Percentiles rank a stretch among this genome's conserved stretches.
phyloP scores from a whole-genome alignment of 2,329 filamentous ascomycete genomes.

The Epicoccum nigrum region DNA sequence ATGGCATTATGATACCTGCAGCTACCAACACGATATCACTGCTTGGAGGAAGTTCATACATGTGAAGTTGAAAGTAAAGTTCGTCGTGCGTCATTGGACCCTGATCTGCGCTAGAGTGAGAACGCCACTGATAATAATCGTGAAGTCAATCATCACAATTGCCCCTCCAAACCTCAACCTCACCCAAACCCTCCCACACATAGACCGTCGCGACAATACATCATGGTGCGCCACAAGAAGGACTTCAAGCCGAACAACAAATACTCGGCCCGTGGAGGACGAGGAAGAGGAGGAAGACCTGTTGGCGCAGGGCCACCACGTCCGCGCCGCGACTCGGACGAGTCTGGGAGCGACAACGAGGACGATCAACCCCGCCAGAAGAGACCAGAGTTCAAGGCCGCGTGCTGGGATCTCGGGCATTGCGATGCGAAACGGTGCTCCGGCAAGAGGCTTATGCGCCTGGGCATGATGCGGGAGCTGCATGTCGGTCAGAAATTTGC shows the following conservation, averaged over 20 bases:
- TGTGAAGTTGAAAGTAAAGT: not conserved
- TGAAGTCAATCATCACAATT: slow-evolving; percentile 23
- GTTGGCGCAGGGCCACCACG: slow-evolving; percentile 62
- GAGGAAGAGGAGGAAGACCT: slow-evolving; percentile 42
- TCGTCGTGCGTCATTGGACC: slow-evolving; percentile 20
- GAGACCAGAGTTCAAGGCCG: slow-evolving; percentile 79
- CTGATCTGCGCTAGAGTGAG: slow-evolving; percentile 20
- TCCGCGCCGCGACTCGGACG: slow-evolving; percentile 34
- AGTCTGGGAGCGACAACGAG: slow-evolving; percentile 29
- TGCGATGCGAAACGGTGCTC: slow-evolving; percentile 97
- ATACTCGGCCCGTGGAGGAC: slow-evolving; percentile 54
- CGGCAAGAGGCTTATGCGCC: slow-evolving; percentile 89
- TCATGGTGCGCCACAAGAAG: slow-evolving; percentile 96
- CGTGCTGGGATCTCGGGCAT: slow-evolving; percentile 97
- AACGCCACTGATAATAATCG: slow-evolving; percentile 31
- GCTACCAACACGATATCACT: not conserved
- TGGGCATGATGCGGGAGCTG: slow-evolving; percentile 91
- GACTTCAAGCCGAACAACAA: slow-evolving; percentile 79
- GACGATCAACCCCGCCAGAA: slow-evolving; percentile 38
- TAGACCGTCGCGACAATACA: slow-evolving; percentile 4
- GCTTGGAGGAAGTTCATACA: not conserved
- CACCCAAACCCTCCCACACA: not conserved
- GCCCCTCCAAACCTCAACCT: slow-evolving; percentile 24
- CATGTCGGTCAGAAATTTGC: slow-evolving; percentile 89
- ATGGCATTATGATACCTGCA: slow-evolving; percentile 7